Percentiles rank a stretch among this genome's conserved stretches.
These are phyloP conservation scores for Neofusicoccum laricinum DNA, from an alignment of 2,329 filamentous ascomycete genomes.

Conservation along the genomic window DNA sequence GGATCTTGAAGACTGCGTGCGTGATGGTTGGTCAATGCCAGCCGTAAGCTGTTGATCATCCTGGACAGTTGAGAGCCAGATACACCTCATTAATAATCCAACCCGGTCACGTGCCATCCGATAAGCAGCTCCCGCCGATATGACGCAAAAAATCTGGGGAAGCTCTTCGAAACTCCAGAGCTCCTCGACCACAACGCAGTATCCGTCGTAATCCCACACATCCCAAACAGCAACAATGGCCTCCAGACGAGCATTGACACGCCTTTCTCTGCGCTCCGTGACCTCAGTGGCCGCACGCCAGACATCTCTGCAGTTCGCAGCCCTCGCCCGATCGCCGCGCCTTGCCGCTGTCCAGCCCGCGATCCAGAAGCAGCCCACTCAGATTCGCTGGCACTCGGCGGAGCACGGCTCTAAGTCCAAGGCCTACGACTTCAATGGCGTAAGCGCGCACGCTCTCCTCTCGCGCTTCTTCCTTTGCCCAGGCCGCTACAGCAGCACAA, in stretches of 20 bases:
- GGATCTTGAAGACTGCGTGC: not conserved
- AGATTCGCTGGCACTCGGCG: slow-evolving; percentile 4
- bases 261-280: not conserved
- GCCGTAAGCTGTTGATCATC: not conserved
- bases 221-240: not conserved
- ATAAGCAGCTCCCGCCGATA: not conserved
- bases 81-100: not conserved
- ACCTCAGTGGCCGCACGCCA: not conserved
- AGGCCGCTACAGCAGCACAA: not conserved
- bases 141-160: slow-evolving; percentile 14
- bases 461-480: not conserved
- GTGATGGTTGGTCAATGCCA: not conserved
- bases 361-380: not conserved
- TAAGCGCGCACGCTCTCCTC: not conserved
- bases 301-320: not conserved
- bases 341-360: not conserved
- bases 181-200: not conserved
- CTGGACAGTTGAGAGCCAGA: not conserved
- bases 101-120: not conserved
- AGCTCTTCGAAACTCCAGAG: not conserved
- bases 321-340: not conserved
- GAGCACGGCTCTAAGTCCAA: slow-evolving; percentile 10
- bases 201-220: not conserved
- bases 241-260: slow-evolving; percentile 2
- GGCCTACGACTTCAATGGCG: slow-evolving; percentile 12